Base-by-base conservation (phyloP, 2,329 filamentous ascomycete genomes). In the Penicillium psychrosexuale region DNA sequence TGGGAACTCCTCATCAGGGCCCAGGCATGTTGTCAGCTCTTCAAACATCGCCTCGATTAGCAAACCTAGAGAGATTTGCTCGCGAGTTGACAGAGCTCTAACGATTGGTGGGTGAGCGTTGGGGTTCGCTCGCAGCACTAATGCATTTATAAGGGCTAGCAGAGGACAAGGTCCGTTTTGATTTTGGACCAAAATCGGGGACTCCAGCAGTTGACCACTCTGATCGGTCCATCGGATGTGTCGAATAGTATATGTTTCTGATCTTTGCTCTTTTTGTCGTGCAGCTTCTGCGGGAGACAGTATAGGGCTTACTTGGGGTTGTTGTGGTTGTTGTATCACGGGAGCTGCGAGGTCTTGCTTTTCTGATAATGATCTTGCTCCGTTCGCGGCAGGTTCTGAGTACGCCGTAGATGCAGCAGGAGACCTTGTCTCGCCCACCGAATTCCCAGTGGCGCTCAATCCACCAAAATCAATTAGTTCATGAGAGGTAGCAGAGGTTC, bases 141-240 rank as follows among this genome's bases (percentile, higher is more conserved):
- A 79, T 1, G 92, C 92, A 70, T 99, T 99, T 55, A 97, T 92
- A 5, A 99, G 79, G 2, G 94, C 94, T 27, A 99, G 84, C 13
- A 99, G 76, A 1, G 94, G 94, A 72, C 94, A 99, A 1, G 94
- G 94, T 0, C 94, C 94, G 66, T 99, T 99, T 53, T 87, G 85
- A 64, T 97, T 97, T 68, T 99, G 93, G 3, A 95, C 86, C 38
- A 97, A 78, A 53, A 97, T 91, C 0, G 94, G 93, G 0, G 91
- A 93, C n/a, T 82, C 81, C 40, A 90, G 82, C 36, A 90, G 79
- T 50, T 84, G 84, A n/a, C 82, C 79, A 1, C 78, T 70, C 0
- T 70, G 82, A 69, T 97, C 90, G 56, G 86, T 80, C 92, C 93
- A 97, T 57, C 84, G 86, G 58, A 97, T 87, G 57, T 92, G 91